Evolutionary conservation across 495 filamentous ascomycete species (phyloP), one percentile per base, ranked within the genome.

Genomic region (Xylaria grammica): DNA sequence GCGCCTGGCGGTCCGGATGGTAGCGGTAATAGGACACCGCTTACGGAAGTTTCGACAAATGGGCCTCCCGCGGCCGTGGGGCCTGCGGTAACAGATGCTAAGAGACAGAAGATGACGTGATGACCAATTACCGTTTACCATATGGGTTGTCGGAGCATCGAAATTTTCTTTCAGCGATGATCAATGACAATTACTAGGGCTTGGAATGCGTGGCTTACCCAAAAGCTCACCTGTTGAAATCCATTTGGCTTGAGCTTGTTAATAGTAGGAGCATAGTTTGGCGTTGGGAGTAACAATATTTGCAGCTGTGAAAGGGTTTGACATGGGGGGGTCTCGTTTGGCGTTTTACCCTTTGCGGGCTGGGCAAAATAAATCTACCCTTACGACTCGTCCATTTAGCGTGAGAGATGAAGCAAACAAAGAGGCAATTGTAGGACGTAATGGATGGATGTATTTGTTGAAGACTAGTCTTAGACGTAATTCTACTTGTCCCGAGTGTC

Each of bases 41-140:
- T 83, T 19, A 67, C 70, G 0, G 81, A 83, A 42, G 59, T 81
- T 20, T 70, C 79, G 19, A 75, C 65, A 20, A 80, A 81, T 55
- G 64, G 68, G 13, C 53, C 71, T 20, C 60, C 55, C 9, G 68
- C 57, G 7, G 54, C 40, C n/a, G 36, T 40, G 3, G 66, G 63
- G 15, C 62, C 15, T n/a, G 56, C 38, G 40, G 79, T 70, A 24
- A 50, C 66, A 26, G 78, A 79, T 59, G 62, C 68, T 1, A 83
- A 83, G 63, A 77, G 80, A 60, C 80, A 80, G 67, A 77, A 70
- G 63, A 72, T 67, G 30, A 72, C 73, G 46, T 82, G 44, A 69
- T 59, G 53, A 42, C 26, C 26, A 36, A 57, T 52, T 0, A 42
- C 42, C 6, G 6, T 19, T 8, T 49, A 24, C 0, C 10, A 26